A percentile compares a stretch with the other conserved stretches of the same genome.
Conservation (phyloP, 768 basidiomycete species). For the Russula sp. region DNA sequence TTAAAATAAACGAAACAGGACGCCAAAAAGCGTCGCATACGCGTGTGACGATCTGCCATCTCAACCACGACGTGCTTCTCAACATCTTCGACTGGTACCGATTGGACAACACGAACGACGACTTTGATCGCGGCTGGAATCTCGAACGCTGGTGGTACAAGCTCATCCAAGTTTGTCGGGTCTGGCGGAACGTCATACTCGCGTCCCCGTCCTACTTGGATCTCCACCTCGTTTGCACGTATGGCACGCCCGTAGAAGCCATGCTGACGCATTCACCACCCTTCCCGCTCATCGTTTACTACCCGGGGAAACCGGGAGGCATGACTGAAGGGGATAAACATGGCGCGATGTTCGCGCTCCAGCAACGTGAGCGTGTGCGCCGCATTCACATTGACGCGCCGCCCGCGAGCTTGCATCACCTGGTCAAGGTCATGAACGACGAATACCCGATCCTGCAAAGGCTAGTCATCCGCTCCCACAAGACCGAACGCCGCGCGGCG, state of each 20-base stretch:
- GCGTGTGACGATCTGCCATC: too few species aligned
- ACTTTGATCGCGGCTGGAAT: too few species aligned
- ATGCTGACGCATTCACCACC: conserved; percentile 1
- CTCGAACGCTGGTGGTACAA: conserved; percentile 12
- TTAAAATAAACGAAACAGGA: too few species aligned
- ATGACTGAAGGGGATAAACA: background rate
- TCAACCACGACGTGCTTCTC: too few species aligned
- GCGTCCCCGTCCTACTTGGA: background rate
- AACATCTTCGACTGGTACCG: too few species aligned
- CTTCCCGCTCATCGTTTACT: conserved; percentile 7
- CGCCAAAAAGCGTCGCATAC: too few species aligned
- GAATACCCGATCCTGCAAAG: background rate
- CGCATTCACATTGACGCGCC: background rate
- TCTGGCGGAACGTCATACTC: conserved; percentile 3
- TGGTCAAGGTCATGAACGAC: conserved; percentile 1
- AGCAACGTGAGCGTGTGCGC: conserved; percentile 1
- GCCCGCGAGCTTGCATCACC: background rate
- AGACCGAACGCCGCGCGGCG: background rate
- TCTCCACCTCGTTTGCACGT: conserved; percentile 2
- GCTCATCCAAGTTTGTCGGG: background rate
- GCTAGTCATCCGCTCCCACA: background rate
- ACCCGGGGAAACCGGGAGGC: background rate
- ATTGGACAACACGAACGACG: too few species aligned
- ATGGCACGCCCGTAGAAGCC: background rate
- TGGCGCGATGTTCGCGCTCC: background rate